phyloP scores from a whole-genome alignment of 2,329 filamentous ascomycete species.

The Phaeosphaeriaceae sp. region DNA sequence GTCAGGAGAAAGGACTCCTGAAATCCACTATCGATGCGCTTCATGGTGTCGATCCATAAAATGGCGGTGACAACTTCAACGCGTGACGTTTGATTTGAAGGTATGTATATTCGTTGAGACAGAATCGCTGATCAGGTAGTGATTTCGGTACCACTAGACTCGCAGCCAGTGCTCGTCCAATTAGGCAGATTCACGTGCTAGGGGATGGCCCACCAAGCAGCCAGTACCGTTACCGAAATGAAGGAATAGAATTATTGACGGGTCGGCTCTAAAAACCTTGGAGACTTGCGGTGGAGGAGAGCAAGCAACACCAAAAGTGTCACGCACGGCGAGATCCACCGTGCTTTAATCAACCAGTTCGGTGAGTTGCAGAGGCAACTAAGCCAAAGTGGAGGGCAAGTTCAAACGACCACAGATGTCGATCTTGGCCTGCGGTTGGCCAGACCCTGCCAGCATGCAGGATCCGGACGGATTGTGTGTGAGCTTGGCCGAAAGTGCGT shows the following conservation, averaged over 20 bases:
- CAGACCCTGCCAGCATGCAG: conserved; percentile 24
- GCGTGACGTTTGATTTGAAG: conserved; percentile 22
- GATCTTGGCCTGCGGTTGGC: conserved; percentile 33
- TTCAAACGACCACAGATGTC: conserved; percentile 24
- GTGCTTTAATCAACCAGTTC: conserved; percentile 27
- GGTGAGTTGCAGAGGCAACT: conserved; percentile 27
- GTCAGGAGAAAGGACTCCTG: conserved; percentile 31
- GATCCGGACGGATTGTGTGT: conserved; percentile 26
- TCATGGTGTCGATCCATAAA: conserved; percentile 39
- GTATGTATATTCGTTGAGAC: conserved; percentile 19
- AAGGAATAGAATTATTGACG: conserved; percentile 13
- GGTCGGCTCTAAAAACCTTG: conserved; percentile 9
- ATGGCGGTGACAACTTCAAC: conserved; percentile 17
- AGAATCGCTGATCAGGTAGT: conserved; percentile 26
- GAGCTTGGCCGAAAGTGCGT: conserved; percentile 23
- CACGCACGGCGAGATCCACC: conserved; percentile 31
- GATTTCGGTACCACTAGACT: conserved; percentile 33
- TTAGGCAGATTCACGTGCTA: conserved; percentile 27
- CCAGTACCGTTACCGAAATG: conserved; percentile 30
- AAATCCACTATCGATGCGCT: conserved; percentile 45
- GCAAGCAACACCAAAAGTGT: conserved; percentile 29
- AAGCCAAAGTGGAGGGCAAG: conserved; percentile 19
- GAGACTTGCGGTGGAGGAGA: conserved; percentile 10
- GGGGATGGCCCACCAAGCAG: conserved; percentile 35
- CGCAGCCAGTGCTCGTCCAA: conserved; percentile 29